Base-by-base conservation (phyloP, 2,329 filamentous ascomycete genomes). In the Pyricularia pennisetigena region DNA sequence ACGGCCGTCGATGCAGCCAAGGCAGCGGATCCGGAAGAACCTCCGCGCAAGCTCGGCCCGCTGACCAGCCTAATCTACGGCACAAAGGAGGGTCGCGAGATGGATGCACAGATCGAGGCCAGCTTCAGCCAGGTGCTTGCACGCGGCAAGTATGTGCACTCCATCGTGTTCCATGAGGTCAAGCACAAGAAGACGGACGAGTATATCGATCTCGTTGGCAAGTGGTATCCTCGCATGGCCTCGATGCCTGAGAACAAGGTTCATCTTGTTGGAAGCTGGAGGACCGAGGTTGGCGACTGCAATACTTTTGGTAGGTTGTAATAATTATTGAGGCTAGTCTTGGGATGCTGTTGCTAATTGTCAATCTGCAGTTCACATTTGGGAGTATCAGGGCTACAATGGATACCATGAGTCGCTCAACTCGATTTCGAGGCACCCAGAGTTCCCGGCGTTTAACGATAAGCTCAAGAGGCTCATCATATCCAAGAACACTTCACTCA, bases 371-470 rank as follows among this genome's bases (percentile, higher is more conserved):
- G 95, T 99, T 66, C 95, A 99, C 78, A 99, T 99, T 75, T 99
- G 95, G 95, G 95, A 99, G 79, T 99, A 99, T 79, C 94, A 98
- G 80, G 90, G 94, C 74, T 99, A 98, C 81, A 86, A 94, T 74
- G 95, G 95, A 70, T 98, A 98, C 79, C 95, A 99, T 79, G 88
- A 90, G 70, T 98, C 95, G 24, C 85, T 97, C 64, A 87, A 97
- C 82, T 87, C 86, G 73, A 97, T 98, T 72, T 88, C 92, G 70
- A 82, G 85, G 73, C 92, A 97, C 74, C 91, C 92, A 71, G 93
- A 93, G 23, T 98, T 93, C 78, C 81, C 88, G 72, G 90, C 86
- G 10, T 97, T 97, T 76, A 92, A 97, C 77, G 82, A 82, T 71
- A 91, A 94, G 80, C 89, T 99, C 67, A 94, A 93, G 79, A 84